Evolutionary conservation across 495 filamentous ascomycete genomes (phyloP).

Genomic region (Penicillium flavigenum): DNA sequence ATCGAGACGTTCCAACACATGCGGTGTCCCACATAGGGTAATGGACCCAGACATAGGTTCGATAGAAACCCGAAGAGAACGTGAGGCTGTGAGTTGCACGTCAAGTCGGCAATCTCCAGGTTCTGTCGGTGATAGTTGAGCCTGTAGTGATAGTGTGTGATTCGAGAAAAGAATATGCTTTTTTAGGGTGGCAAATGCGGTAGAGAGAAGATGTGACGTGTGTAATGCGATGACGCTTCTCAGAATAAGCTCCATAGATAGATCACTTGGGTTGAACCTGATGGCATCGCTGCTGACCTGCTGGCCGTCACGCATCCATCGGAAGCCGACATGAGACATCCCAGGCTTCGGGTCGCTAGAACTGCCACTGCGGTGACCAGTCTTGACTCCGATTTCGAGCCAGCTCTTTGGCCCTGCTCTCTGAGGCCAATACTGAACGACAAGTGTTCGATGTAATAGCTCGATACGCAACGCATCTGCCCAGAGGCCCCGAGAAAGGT

Average conservation of each 20-base stretch:
- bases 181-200: slow-evolving; percentile 57
- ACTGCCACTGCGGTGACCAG: slow-evolving; percentile 48
- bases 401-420: slow-evolving; percentile 73
- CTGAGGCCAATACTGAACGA: slow-evolving; percentile 86
- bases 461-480: slow-evolving; percentile 71
- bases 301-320: slow-evolving; percentile 82
- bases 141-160: slow-evolving; percentile 51
- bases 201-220: slow-evolving; percentile 60
- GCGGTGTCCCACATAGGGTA: slow-evolving; percentile 39
- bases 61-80: slow-evolving; percentile 59
- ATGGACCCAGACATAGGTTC: slow-evolving; percentile 59
- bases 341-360: slow-evolving; percentile 15
- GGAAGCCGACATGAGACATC: slow-evolving; percentile 58
- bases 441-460: slow-evolving; percentile 70
- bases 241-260: slow-evolving; percentile 73
- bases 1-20: slow-evolving; percentile 48
- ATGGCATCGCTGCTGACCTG: slow-evolving; percentile 67
- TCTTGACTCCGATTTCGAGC: slow-evolving; percentile 80
- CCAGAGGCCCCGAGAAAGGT: slow-evolving; percentile 69
- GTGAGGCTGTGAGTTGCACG: slow-evolving; percentile 62
- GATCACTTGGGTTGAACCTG: slow-evolving; percentile 58
- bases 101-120: slow-evolving; percentile 65
- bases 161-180: slow-evolving; percentile 57
- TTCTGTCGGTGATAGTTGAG: slow-evolving; percentile 55
- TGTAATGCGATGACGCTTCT: slow-evolving; percentile 75